phyloP scores from a whole-genome alignment of 305 asterid species.

The Withania somnifera region DNA sequence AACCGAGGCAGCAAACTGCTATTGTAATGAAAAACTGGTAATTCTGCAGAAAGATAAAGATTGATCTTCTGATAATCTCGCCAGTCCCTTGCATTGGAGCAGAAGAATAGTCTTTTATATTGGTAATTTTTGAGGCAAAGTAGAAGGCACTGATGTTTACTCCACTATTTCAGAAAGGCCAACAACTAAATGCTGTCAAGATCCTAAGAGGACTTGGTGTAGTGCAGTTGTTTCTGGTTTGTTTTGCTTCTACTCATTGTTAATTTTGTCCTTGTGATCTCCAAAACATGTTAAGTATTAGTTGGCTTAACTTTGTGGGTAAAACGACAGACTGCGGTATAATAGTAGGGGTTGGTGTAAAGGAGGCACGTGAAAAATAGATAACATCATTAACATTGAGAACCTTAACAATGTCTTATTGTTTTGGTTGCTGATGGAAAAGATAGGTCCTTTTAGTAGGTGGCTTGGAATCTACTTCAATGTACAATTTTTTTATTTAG shows the following conservation, averaged over 20 bases:
- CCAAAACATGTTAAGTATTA: slow-evolving; percentile 5
- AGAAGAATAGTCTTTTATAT: slow-evolving; percentile 10
- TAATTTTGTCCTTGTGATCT: slow-evolving; percentile 22
- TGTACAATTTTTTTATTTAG: background rate
- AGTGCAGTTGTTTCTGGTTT: slow-evolving; percentile 27
- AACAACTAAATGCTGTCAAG: slow-evolving; percentile 37
- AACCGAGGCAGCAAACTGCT: slow-evolving; percentile 41
- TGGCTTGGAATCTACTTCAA: background rate
- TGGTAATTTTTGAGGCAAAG: background rate
- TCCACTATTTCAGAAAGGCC: slow-evolving; percentile 9
- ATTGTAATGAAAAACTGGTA: slow-evolving; percentile 38
- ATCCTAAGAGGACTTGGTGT: background rate
- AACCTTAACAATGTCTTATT: background rate
- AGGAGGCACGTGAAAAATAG: background rate
- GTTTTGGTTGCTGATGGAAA: background rate
- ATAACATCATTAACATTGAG: background rate
- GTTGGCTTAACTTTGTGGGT: slow-evolving; percentile 16
- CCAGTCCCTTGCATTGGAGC: slow-evolving; percentile 26
- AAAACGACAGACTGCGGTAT: background rate
- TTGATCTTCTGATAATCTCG: slow-evolving; percentile 50
- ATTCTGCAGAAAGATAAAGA: slow-evolving; percentile 48
- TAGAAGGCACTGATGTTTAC: background rate
- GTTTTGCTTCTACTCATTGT: slow-evolving; percentile 21
- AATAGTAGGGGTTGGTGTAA: background rate
- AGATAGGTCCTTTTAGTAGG: background rate